These are phyloP conservation scores for Candida maltosa DNA, from an alignment of 805 yeast species.

Conservation along the genomic window DNA sequence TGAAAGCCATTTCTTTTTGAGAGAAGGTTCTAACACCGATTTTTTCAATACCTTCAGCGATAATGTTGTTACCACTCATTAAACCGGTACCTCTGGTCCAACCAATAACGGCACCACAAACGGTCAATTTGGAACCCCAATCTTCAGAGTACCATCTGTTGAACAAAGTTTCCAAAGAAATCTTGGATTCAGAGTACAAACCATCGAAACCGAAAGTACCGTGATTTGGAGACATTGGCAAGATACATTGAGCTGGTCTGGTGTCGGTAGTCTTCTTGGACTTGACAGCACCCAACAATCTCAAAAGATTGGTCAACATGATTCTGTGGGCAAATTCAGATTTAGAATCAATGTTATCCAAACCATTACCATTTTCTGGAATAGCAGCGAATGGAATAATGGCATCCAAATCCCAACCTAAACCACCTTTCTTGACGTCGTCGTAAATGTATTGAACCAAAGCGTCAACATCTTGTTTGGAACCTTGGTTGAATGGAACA, in stretches of 20 bases:
- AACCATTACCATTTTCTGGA: constrained; percentile 96
- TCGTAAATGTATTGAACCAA: constrained; percentile 83
- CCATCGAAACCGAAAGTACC: constrained; percentile 99
- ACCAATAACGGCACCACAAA: constrained; percentile 98
- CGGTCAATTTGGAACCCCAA: constrained; percentile 90
- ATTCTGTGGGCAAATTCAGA: constrained; percentile 98
- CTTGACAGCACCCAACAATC: constrained; percentile 90
- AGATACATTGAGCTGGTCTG: constrained; percentile 95
- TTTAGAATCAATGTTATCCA: constrained; percentile 88
- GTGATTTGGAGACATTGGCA: constrained; percentile 97
- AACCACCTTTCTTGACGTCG: constrained; percentile 79
- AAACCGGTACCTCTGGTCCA: constrained; percentile 99
- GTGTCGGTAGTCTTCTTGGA: constrained; percentile 81
- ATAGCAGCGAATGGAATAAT: constrained; percentile 98
- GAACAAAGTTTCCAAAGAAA: constrained; percentile 91
- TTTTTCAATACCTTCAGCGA: constrained; percentile 96
- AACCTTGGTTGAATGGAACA: constrained; percentile 98
- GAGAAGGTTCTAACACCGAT: constrained; percentile 97
- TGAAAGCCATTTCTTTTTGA: constrained; percentile 99
- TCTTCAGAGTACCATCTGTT: constrained; percentile 99
- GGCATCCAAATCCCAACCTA: constrained; percentile 97
- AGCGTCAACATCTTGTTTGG: constrained; percentile 87
- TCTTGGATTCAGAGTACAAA: constrained; percentile 94
- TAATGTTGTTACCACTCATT: constrained; percentile 94
- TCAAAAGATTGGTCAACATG: constrained; percentile 92